Evolutionary conservation across 768 basidiomycete species (phyloP).

Genomic region (Bullera alba): DNA sequence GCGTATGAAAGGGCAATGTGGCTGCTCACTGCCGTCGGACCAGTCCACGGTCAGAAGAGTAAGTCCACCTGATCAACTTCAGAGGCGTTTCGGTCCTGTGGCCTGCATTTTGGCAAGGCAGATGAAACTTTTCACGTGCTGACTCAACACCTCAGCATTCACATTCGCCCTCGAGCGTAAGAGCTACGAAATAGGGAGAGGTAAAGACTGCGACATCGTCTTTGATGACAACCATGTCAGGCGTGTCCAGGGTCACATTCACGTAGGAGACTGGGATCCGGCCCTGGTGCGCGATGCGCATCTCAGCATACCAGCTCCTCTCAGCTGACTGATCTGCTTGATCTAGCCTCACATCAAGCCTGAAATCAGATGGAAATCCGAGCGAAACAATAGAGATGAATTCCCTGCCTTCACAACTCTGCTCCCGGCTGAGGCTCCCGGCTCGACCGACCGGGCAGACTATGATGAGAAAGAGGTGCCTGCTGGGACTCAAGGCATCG

Average conservation of each 20-base stretch:
- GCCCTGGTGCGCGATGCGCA: slow-evolving; percentile 12
- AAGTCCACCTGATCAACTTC: background rate
- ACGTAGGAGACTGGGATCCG: slow-evolving; percentile 32
- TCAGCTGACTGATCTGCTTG: background rate
- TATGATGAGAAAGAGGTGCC: slow-evolving; percentile 12
- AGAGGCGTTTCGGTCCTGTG: too few species aligned
- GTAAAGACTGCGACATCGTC: slow-evolving; percentile 21
- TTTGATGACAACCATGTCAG: slow-evolving; percentile 19
- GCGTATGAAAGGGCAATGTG: slow-evolving; percentile 29
- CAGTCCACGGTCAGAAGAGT: slow-evolving; percentile 28
- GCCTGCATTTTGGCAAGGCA: background rate
- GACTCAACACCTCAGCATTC: slow-evolving; percentile 20
- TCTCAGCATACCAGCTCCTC: background rate
- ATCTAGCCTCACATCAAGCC: slow-evolving; percentile 22
- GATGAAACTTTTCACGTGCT: too few species aligned
- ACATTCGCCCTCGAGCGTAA: slow-evolving; percentile 30
- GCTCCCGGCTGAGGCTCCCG: slow-evolving; percentile 3
- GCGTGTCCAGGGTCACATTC: slow-evolving; percentile 21
- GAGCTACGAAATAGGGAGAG: slow-evolving; percentile 27
- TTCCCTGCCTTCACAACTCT: slow-evolving; percentile 14
- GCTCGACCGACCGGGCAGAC: slow-evolving; percentile 16
- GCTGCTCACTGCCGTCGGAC: slow-evolving; percentile 26
- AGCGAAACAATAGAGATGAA: slow-evolving; percentile 20
- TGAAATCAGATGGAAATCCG: slow-evolving; percentile 15
- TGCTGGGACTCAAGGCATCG: slow-evolving; percentile 12